Evolutionary conservation across 257 asterid genomes (phyloP), one percentile per base, ranked within the genome.

Genomic region (Craterostigma plantagineum): DNA sequence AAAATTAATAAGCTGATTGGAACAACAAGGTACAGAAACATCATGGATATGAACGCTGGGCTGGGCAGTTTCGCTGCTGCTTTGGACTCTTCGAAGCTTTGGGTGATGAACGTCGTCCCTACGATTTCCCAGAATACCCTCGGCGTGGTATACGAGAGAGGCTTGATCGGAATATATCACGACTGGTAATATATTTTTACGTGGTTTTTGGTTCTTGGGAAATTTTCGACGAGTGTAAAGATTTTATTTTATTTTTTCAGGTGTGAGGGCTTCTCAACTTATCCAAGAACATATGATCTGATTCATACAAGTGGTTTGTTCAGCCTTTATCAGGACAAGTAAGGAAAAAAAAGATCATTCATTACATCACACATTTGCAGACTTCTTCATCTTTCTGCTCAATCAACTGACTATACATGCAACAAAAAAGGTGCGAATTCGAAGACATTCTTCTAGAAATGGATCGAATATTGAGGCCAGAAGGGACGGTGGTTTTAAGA

Each of bases 21-120:
- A 37, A 63, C 85, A 62, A 48, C 82, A 16, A 73, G 91, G 60
- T 80, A 70, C 46, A 70, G 83, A 38, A 85, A 85, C 58, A 77
- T 85, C 46, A 80, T 85, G 96, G 96, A 85, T 54, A 85, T 77
- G 96, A 85, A 80, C 63, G 91, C 93, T 0, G 92, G 80, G 33
- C 84, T 85, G 7, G 96, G 96, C 53, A 75, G 96, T 42, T 85
- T 85, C 53, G 92, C 96, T 2, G 96, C 96, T 3, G 77, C 75
- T 48, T 50, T 85, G 62, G 77, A 74, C n/a, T 85, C 93, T 34
- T 54, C 90, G 4, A 80, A 69, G 45, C 60, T 70, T 18, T 85
- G 96, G 96, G 93, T 85, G 70, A 85, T 85, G 96, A 85, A 80
- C 18, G 92, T 67, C 14, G 85, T 85, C 27, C 96, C 96, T 37